Evolutionary conservation across 768 basidiomycete species (phyloP).

Genomic region (Chalciporus sphaerocephalus): DNA sequence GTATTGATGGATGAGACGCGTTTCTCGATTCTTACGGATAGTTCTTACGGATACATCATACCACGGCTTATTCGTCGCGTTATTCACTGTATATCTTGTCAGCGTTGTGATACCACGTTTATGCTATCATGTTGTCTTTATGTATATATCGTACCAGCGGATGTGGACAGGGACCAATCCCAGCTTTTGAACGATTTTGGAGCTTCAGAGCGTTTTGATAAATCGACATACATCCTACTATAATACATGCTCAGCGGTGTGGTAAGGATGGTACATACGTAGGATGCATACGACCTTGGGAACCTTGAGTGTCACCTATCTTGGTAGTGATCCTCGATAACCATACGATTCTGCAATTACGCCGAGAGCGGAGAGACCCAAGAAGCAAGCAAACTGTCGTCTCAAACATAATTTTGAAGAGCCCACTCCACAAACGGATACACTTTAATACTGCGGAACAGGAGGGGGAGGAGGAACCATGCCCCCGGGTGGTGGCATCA

Average conservation of each 20-base stretch:
- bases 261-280: neutral
- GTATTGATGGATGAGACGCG: neutral
- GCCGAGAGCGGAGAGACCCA: too few species aligned
- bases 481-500: slow-evolving; percentile 32
- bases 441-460: slow-evolving; percentile 30
- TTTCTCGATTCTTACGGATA: neutral
- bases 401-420: neutral
- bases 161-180: neutral
- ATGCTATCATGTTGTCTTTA: neutral
- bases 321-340: neutral
- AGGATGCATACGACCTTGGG: neutral
- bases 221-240: neutral
- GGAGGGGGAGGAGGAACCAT: slow-evolving; percentile 46
- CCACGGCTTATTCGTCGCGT: slow-evolving; percentile 27
- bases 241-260: neutral
- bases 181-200: neutral
- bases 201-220: neutral
- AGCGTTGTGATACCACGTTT: neutral
- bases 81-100: slow-evolving; percentile 12
- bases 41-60: slow-evolving; percentile 3
- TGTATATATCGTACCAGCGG: neutral
- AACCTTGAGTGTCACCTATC: neutral
- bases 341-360: neutral
- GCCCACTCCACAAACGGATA: neutral
- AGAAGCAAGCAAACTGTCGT: neutral